Conservation (phyloP, 768 basidiomycete genomes). For the Lactarius pseudohatsudake region DNA sequence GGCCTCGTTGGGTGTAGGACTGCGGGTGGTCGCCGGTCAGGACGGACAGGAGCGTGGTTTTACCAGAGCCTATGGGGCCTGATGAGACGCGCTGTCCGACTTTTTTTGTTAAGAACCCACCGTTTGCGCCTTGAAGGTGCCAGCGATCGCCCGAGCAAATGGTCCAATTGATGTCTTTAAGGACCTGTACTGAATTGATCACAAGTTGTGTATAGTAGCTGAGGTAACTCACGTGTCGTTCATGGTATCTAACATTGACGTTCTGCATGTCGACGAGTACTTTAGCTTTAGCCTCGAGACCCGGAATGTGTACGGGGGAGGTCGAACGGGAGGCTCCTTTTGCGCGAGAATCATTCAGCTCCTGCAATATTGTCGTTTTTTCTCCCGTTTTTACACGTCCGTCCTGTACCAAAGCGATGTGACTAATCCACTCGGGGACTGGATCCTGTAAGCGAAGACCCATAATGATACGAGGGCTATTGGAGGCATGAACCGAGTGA, state of each 20-base stretch:
- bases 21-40: constrained; percentile 95
- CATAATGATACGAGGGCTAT: constrained; percentile 60
- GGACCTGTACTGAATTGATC: constrained; percentile 48
- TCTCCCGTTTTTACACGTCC: constrained; percentile 52
- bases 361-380: constrained; percentile 45
- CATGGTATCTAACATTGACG: constrained; percentile 71
- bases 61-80: constrained; percentile 70
- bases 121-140: constrained; percentile 90
- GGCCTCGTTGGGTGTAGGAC: constrained; percentile 70
- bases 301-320: background rate
- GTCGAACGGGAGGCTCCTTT: background rate
- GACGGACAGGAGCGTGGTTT: constrained; percentile 88
- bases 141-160: constrained; percentile 81
- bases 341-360: constrained; percentile 5
- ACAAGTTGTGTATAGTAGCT: background rate
- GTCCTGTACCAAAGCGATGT: constrained; percentile 55
- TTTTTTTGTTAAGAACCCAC: constrained; percentile 40
- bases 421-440: constrained; percentile 70
- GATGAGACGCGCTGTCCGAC: background rate
- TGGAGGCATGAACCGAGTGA: constrained; percentile 47
- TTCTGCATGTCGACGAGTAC: constrained; percentile 60
- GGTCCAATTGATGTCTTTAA: constrained; percentile 78
- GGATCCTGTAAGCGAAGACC: constrained; percentile 69
- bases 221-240: constrained; percentile 33
- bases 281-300: constrained; percentile 32